Evolutionary conservation across 2,329 filamentous ascomycete genomes (phyloP), one percentile per base, ranked within the genome.

Genomic region (Nannizzia gypsea): DNA sequence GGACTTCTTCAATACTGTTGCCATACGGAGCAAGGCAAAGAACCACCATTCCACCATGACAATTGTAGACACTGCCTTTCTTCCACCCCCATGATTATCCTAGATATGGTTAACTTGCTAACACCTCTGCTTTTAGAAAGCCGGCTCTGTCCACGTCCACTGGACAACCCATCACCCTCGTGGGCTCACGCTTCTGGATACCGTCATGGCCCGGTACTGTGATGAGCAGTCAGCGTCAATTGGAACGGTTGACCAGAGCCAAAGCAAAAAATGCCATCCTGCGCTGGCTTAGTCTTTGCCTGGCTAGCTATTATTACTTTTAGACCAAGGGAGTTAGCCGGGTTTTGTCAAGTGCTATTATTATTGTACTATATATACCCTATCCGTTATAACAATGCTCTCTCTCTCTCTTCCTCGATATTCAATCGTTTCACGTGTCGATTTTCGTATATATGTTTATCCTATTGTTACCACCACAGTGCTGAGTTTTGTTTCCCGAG

Each of bases 31-130:
- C 63, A 67, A 71, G 17, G 64, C 64, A 8, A 70, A 71, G 63
- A 73, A 72, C 56, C 72, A 74, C 61, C 72, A 74, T 65, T 65
- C 72, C 22, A 73, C 68, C 1, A 73, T 74, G 66, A 74, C 70
- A 2, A 59, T 74, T 59, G 72, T 74, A 67, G 3, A 26, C 6
- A 38, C 36, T 56, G 6, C 20, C 1, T 15, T 26, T 22, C 13
- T 34, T 8, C 28, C 8, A 48, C 15, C 8, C 9, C n/a, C n/a
- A n/a, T 48, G 17, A 34, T 26, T 31, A 15, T 13, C 42, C 50
- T 44, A n/a, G 38, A 5, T 15, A 36, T 42, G 38, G 6, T 15
- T 17, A 4, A 17, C 22, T 56, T 24, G 20, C 26, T 20, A 31
- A 28, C 31, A n/a, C 3, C 13, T 15, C 13, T 5, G 20, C 17